Evolutionary conservation across 2,329 filamentous ascomycete species (phyloP).

Genomic region (Fusarium sp.): DNA sequence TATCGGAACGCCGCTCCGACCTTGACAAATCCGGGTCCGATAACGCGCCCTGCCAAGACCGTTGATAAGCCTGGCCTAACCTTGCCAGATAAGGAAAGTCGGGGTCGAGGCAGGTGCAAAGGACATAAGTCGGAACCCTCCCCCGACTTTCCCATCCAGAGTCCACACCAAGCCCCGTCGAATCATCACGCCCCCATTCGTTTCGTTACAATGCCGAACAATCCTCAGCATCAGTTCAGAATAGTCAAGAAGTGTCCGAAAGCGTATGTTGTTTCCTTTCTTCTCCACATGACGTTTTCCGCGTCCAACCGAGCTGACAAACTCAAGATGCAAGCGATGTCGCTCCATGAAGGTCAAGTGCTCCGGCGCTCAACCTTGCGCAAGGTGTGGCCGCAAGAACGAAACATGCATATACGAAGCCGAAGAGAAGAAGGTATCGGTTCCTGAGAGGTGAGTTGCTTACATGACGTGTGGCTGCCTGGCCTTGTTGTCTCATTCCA

Average conservation of each 20-base stretch:
- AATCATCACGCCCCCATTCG: not conserved
- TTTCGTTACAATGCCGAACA: constrained; percentile 25
- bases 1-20: constrained; percentile 15
- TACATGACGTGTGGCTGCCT: not conserved
- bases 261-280: constrained; percentile 25
- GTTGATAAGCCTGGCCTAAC: constrained; percentile 24
- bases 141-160: constrained; percentile 31
- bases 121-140: constrained; percentile 38
- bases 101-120: constrained; percentile 6
- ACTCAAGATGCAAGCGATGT: constrained; percentile 40
- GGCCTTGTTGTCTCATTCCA: not conserved
- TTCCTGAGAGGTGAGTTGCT: constrained; percentile 38
- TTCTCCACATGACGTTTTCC: not conserved
- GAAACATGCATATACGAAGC: constrained; percentile 38
- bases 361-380: constrained; percentile 39
- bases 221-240: constrained; percentile 17
- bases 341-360: constrained; percentile 45
- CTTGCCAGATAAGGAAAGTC: constrained; percentile 25
- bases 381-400: constrained; percentile 40
- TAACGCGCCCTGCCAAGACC: constrained; percentile 24
- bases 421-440: constrained; percentile 40
- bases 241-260: constrained; percentile 41
- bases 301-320: constrained; percentile 14
- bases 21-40: constrained; percentile 8
- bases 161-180: not conserved